Evolutionary conservation across 768 basidiomycete species (phyloP).

Genomic region (Xerocomellus intermedius): DNA sequence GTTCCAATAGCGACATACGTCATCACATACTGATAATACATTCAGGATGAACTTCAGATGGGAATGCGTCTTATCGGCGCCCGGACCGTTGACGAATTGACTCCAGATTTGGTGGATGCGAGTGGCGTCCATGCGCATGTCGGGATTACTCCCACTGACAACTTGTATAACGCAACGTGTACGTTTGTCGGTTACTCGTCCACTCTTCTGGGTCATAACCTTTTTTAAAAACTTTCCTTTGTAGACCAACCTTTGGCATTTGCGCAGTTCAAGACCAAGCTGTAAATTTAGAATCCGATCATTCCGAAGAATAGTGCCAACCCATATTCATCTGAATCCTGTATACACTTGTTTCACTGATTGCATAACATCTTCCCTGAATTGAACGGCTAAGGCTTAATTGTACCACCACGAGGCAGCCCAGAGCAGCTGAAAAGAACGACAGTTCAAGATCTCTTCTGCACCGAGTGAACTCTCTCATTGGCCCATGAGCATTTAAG

Average conservation of each 20-base stretch:
- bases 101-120: conserved; percentile 87
- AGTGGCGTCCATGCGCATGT: conserved; percentile 30
- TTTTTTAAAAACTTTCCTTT: background rate
- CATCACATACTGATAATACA: conserved; percentile 47
- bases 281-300: conserved; percentile 3
- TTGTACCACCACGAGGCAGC: background rate
- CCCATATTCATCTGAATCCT: background rate
- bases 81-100: conserved; percentile 69
- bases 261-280: conserved; percentile 25
- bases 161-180: conserved; percentile 34
- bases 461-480: background rate
- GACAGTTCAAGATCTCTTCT: background rate
- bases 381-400: background rate
- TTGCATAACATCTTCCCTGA: background rate
- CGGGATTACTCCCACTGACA: conserved; percentile 28
- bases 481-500: background rate
- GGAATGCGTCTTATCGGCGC: conserved; percentile 92
- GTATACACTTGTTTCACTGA: background rate
- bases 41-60: conserved; percentile 93
- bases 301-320: background rate
- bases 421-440: background rate
- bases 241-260: conserved; percentile 33
- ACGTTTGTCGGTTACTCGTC: conserved; percentile 11
- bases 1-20: conserved; percentile 39
- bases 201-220: background rate